These are phyloP conservation scores for Musa acuminata DNA, from an alignment of 176 grass and related monocot genomes.

Conservation along the genomic window DNA sequence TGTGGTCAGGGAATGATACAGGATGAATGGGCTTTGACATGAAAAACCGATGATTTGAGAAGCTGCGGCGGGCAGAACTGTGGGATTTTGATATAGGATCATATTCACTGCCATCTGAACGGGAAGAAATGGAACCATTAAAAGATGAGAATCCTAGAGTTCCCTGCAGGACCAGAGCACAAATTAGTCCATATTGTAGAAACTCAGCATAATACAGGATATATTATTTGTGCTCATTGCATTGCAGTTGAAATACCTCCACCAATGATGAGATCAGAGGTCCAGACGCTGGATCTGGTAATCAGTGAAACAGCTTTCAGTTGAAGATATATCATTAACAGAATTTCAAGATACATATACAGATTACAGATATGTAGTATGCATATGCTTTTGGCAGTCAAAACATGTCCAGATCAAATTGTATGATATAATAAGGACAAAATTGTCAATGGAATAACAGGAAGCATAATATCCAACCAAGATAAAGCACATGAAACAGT, in stretches of 20 bases:
- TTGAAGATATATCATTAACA: neutral
- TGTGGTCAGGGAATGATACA: slow-evolving; percentile 48
- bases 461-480: neutral
- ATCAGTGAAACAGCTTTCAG: slow-evolving; percentile 13
- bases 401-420: neutral
- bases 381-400: neutral
- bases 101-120: slow-evolving; percentile 61
- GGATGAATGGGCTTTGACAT: slow-evolving; percentile 63
- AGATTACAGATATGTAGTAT: neutral
- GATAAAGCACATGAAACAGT: neutral
- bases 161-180: slow-evolving; percentile 31
- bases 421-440: neutral
- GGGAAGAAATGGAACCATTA: slow-evolving; percentile 54
- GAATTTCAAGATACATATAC: neutral
- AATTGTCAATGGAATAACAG: neutral
- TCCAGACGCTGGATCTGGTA: slow-evolving; percentile 36
- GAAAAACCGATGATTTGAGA: slow-evolving; percentile 47
- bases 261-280: slow-evolving; percentile 33
- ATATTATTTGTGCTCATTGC: neutral
- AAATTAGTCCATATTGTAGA: slow-evolving; percentile 17
- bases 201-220: too few species aligned
- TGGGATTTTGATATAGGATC: slow-evolving; percentile 47
- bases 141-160: slow-evolving; percentile 40
- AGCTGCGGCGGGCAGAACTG: slow-evolving; percentile 37
- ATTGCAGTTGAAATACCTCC: slow-evolving; percentile 32